Conservation (phyloP, 805 yeast genomes). For the Millerozyma acaciae region DNA sequence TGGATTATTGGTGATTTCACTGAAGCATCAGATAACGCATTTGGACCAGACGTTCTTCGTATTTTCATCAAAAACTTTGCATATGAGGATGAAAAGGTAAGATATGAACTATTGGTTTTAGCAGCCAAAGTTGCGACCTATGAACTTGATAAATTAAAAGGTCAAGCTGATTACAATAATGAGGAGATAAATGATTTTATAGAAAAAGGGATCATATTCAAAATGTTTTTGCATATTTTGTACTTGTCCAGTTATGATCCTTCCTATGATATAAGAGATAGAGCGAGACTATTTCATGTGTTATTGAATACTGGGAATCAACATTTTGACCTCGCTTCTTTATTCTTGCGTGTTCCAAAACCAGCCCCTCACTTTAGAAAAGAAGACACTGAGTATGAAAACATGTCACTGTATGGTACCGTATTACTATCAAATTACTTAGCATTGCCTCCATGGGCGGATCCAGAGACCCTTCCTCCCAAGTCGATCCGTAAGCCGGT, state of each 20-base stretch:
- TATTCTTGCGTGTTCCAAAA: slow-evolving; percentile 75
- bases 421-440: slow-evolving; percentile 16
- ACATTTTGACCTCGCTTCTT: slow-evolving; percentile 57
- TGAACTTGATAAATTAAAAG: slow-evolving; percentile 43
- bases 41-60: slow-evolving; percentile 78
- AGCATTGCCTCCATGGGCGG: slow-evolving; percentile 45
- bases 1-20: slow-evolving; percentile 91
- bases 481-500: slow-evolving; percentile 24
- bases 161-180: slow-evolving; percentile 11
- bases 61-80: slow-evolving; percentile 50
- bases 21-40: slow-evolving; percentile 23
- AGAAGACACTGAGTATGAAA: slow-evolving; percentile 9
- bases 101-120: slow-evolving; percentile 66
- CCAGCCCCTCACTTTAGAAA: slow-evolving; percentile 45
- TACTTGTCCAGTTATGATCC: slow-evolving; percentile 70
- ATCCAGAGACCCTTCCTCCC: slow-evolving; percentile 24
- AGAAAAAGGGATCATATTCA: slow-evolving; percentile 23
- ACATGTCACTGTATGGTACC: too few relatives aligned
- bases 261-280: slow-evolving; percentile 74
- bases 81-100: slow-evolving; percentile 51
- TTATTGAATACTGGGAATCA: slow-evolving; percentile 44
- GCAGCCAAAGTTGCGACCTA: slow-evolving; percentile 69
- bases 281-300: slow-evolving; percentile 70
- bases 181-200: slow-evolving; percentile 11
- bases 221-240: slow-evolving; percentile 59